Base-by-base conservation (phyloP, 192 early-diverging fungal genomes). In the Haplosporangium gracile region DNA sequence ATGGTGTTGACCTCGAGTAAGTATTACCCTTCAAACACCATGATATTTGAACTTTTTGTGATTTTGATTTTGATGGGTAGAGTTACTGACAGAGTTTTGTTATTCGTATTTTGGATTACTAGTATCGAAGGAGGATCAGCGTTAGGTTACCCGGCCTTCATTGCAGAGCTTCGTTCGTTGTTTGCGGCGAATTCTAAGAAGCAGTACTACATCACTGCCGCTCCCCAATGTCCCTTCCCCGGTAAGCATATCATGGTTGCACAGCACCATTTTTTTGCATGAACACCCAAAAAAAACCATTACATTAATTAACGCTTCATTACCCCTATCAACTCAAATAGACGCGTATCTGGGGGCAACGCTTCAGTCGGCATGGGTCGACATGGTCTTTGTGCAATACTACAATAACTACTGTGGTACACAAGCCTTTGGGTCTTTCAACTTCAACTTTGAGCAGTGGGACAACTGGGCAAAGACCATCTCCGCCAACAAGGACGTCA, bases 341-440 rank as follows among this genome's bases (percentile, higher is more conserved):
- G 78, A 96, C 85, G 91, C 90, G 2, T 94, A 94, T 79, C 74
- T 94, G 2, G 93, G 92, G 0, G 88, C 88, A 1, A 88, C 92
- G 26, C 81, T 95, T 6, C 88, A 94, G 68, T 84, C 90, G 38
- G 91, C 94, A 5, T 93, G 92, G 71, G 84, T 93, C 9, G 93
- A 94, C 73, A 90, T 95, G 93, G 89, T 96, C 0, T 94, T 92
- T 91, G 92, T 96, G 2, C 95, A 96, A 86, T 96, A 95, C 76
- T 96, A 96, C 89, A 96, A 96, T 89, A 96, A 96, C 88, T 95
- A 93, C 83, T 96, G 95, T 68, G 88, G 90, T 38, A 81, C 92
- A 8, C 60, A 84, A 22, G 78, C 74, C 53, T 85, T 38, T 7
- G 83, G 83, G 20, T 80, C 88, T 9, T 70, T 76, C 47, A 92